phyloP scores from a whole-genome alignment of 352 stramenopile species.

The Globisporangium parvum region DNA sequence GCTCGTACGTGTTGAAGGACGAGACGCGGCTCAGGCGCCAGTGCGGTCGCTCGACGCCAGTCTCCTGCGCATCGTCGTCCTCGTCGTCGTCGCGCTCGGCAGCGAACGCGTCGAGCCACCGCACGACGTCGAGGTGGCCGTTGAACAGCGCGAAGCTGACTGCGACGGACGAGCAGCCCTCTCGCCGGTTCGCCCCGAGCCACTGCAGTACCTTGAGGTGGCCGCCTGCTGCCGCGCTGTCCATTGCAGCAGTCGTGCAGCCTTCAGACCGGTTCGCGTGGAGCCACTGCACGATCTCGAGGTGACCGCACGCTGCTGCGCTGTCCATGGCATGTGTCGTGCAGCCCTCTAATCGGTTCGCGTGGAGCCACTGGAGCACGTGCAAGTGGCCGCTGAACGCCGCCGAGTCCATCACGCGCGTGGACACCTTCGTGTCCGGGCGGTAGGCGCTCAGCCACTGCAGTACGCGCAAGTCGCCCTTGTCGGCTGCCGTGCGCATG shows the following conservation, averaged over 20 bases:
- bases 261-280: slow-evolving; percentile 50
- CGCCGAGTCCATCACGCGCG: slow-evolving; percentile 74
- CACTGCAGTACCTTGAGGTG: too few relatives aligned
- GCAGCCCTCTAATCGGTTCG: slow-evolving; percentile 56
- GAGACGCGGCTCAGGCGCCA: too few relatives aligned
- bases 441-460: slow-evolving; percentile 60
- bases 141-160: slow-evolving; percentile 63
- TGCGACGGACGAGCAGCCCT: slow-evolving; percentile 68
- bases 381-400: slow-evolving; percentile 60
- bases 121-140: slow-evolving; percentile 54
- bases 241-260: too few relatives aligned
- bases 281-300: slow-evolving; percentile 60
- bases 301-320: slow-evolving; percentile 53
- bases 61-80: too few relatives aligned
- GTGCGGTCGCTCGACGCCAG: too few relatives aligned
- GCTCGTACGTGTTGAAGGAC: too few relatives aligned
- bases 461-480: slow-evolving; percentile 52
- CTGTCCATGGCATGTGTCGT: slow-evolving; percentile 70
- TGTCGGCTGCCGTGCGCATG: slow-evolving; percentile 60
- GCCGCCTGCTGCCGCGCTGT: too few relatives aligned
- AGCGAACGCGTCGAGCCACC: slow-evolving; percentile 58
- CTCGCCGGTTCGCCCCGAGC: too few relatives aligned
- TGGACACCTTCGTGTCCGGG: slow-evolving; percentile 32
- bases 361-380: slow-evolving; percentile 70
- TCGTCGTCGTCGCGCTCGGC: too few relatives aligned